Evolutionary conservation across 2,329 filamentous ascomycete species (phyloP).

Genomic region (Alternaria rosae): DNA sequence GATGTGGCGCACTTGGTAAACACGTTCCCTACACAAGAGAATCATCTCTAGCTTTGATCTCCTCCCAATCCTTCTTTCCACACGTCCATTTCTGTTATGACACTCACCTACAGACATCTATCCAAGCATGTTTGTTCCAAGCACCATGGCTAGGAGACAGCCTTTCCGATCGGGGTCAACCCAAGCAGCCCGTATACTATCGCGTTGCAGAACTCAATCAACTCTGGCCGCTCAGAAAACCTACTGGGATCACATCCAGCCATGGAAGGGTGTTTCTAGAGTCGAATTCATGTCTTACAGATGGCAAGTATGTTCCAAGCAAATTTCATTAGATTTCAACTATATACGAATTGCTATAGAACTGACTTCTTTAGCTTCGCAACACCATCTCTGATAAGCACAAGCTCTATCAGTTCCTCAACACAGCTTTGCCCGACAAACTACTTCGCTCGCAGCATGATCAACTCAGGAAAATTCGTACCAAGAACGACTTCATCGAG

Average conservation of each 20-base stretch:
- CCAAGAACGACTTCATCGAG: constrained; percentile 61
- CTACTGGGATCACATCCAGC: constrained; percentile 61
- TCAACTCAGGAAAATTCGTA: constrained; percentile 51
- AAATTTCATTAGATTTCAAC: not conserved
- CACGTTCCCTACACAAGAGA: not conserved
- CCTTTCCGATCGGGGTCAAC: not conserved
- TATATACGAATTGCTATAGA: not conserved
- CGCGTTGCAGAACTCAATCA: constrained; percentile 17
- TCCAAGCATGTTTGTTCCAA: constrained; percentile 10
- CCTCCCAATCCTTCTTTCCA: not conserved
- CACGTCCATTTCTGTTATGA: not conserved
- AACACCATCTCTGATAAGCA: constrained; percentile 60
- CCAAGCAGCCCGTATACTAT: not conserved
- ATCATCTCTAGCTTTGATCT: not conserved
- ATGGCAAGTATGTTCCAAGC: constrained; percentile 60
- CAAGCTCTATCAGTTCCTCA: constrained; percentile 60
- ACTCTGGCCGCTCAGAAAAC: constrained; percentile 19
- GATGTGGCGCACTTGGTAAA: not conserved
- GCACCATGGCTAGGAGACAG: not conserved
- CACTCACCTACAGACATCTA: not conserved
- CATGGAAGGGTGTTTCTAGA: constrained; percentile 59
- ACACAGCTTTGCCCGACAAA: constrained; percentile 58
- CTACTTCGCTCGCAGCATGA: constrained; percentile 51
- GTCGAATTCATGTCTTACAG: constrained; percentile 62
- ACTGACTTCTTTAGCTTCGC: constrained; percentile 47